These are phyloP conservation scores for Brettanomyces sp. DNA, from an alignment of 805 yeast species.

Conservation along the genomic window DNA sequence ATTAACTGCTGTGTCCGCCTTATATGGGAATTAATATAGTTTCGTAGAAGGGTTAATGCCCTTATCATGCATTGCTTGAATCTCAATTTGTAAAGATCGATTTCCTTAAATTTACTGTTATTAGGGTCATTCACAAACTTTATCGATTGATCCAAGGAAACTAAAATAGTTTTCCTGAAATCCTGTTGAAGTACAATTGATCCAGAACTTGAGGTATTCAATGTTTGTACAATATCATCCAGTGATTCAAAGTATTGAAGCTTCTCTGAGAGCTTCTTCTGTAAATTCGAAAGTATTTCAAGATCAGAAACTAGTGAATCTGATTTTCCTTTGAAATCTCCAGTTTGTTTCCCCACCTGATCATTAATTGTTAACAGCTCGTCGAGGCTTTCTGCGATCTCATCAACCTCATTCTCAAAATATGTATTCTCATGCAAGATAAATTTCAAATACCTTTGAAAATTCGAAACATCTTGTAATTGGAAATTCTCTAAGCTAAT, in stretches of 20 bases:
- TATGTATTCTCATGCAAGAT: conserved; percentile 19
- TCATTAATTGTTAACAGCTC: conserved; percentile 43
- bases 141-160: conserved; percentile 58
- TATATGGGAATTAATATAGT: conserved; percentile 45
- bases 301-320: conserved; percentile 40
- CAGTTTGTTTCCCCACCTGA: conserved; percentile 52
- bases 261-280: conserved; percentile 35
- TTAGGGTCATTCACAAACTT: conserved; percentile 44
- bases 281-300: conserved; percentile 30
- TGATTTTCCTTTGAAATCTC: conserved; percentile 52
- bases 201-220: conserved; percentile 57
- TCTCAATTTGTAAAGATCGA: conserved; percentile 57
- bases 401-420: conserved; percentile 37
- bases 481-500: conserved; percentile 25
- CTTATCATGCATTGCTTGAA: conserved; percentile 80
- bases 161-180: conserved; percentile 42
- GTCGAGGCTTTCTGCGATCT: conserved; percentile 36
- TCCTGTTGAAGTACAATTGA: conserved; percentile 54
- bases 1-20: conserved; percentile 23
- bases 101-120: conserved; percentile 50
- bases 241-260: conserved; percentile 59
- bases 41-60: conserved; percentile 64
- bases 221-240: conserved; percentile 56
- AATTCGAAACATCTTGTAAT: conserved; percentile 27
- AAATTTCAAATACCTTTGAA: conserved; percentile 25